Percentiles rank a stretch among this genome's conserved stretches.
Evolutionary conservation across 192 early-diverging fungal species (phyloP).

Genomic region (Coemansia guatemalensis): DNA sequence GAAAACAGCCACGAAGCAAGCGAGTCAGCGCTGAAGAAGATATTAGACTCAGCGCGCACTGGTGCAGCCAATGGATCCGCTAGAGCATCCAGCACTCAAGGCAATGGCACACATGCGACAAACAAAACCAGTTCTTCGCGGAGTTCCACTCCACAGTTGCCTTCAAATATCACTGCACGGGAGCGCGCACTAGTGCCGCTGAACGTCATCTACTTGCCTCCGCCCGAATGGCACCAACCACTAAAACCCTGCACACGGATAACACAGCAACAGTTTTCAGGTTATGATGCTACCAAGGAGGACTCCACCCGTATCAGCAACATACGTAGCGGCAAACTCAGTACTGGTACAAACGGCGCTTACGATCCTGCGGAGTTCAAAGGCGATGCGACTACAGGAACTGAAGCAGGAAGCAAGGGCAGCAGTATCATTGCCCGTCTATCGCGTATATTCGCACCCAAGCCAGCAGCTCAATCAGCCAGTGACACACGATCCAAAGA

Average conservation of each 20-base stretch:
- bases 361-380: neutral
- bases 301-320: too few species aligned
- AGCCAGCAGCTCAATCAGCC: neutral
- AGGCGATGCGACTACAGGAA: neutral
- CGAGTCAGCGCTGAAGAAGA: slow-evolving; percentile 21
- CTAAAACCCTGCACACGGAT: slow-evolving; percentile 1
- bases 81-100: neutral
- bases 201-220: slow-evolving; percentile 44
- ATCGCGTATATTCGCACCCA: neutral
- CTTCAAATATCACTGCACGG: neutral
- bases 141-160: too few species aligned
- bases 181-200: slow-evolving; percentile 39
- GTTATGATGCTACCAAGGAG: too few species aligned
- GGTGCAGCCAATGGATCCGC: slow-evolving; percentile 9
- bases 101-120: neutral
- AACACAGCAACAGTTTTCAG: neutral
- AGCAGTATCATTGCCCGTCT: slow-evolving; percentile 2
- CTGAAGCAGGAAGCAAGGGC: neutral
- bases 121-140: neutral
- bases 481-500: neutral
- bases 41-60: slow-evolving; percentile 22
- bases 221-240: slow-evolving; percentile 46
- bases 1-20: slow-evolving; percentile 12
- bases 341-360: neutral
- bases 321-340: neutral